A percentile compares a stretch with the other conserved stretches of the same genome.
phyloP scores from a whole-genome alignment of 768 basidiomycete genomes.

The Leccinum arenicola region DNA sequence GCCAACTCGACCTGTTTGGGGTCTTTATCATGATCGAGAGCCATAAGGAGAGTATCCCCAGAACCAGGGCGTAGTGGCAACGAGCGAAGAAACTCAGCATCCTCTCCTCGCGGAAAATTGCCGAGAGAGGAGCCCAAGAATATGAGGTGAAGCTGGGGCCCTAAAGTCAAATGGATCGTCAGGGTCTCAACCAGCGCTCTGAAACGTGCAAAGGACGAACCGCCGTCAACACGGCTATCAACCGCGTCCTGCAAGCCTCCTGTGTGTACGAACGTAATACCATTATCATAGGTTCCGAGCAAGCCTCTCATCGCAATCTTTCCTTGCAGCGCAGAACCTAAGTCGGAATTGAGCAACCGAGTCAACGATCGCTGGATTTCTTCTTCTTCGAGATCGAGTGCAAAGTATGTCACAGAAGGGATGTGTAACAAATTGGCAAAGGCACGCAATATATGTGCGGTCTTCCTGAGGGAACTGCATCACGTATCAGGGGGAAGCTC shows the following conservation, averaged over 20 bases:
- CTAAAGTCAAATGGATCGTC: conserved; percentile 25
- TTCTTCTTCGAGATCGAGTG: conserved; percentile 86
- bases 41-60: conserved; percentile 84
- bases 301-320: conserved; percentile 84
- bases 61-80: conserved; percentile 73
- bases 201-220: conserved; percentile 8
- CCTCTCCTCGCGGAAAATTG: conserved; percentile 76
- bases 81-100: conserved; percentile 68
- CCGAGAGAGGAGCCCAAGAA: conserved; percentile 92
- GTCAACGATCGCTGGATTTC: conserved; percentile 81
- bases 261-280: conserved; percentile 71
- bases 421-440: conserved; percentile 53
- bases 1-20: conserved; percentile 72
- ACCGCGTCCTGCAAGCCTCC: conserved; percentile 21
- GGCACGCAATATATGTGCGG: conserved; percentile 75
- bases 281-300: conserved; percentile 91
- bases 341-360: conserved; percentile 58
- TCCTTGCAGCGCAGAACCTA: conserved; percentile 59
- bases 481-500: conserved; percentile 8
- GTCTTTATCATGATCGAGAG: conserved; percentile 81
- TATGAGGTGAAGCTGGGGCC: conserved; percentile 71
- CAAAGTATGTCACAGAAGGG: conserved; percentile 77
- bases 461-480: conserved; percentile 79
- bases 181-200: conserved; percentile 21
- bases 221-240: neutral